Evolutionary conservation across 441 rosid species (phyloP).

Genomic region (Pelargonium citronellum): DNA sequence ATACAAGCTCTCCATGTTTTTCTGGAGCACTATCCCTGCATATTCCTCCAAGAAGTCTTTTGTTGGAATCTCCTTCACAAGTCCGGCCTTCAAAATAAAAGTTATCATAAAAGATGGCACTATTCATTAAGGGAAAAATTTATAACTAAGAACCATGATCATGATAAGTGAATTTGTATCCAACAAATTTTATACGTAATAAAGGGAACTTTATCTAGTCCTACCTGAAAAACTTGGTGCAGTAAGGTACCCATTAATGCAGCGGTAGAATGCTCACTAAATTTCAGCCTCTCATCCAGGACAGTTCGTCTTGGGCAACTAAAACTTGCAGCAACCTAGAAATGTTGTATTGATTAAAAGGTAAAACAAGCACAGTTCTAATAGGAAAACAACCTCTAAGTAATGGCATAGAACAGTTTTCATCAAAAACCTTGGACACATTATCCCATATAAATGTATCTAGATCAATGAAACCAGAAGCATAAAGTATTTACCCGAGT

Average conservation of each 20-base stretch:
- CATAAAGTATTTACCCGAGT: conserved; percentile 55
- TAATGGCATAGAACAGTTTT: conserved; percentile 10
- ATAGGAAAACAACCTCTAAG: neutral
- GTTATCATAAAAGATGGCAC: neutral
- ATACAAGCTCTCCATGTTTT: conserved; percentile 77
- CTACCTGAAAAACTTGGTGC: conserved; percentile 90
- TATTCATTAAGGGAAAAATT: neutral
- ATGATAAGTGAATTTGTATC: conserved; percentile 10
- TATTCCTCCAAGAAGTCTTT: conserved; percentile 56
- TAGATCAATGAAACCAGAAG: conserved; percentile 18
- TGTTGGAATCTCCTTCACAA: conserved; percentile 58
- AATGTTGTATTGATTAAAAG: conserved; percentile 19
- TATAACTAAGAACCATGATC: conserved; percentile 19
- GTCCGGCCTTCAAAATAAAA: conserved; percentile 64
- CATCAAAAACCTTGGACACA: neutral
- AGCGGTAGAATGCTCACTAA: conserved; percentile 61
- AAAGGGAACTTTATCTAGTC: conserved; percentile 10
- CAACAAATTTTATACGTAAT: conserved; percentile 7
- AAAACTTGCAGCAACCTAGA: conserved; percentile 89
- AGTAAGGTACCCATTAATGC: conserved; percentile 91
- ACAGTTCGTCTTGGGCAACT: conserved; percentile 79
- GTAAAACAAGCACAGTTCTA: conserved; percentile 15
- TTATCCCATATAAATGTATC: conserved; percentile 11
- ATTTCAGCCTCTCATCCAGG: conserved; percentile 88
- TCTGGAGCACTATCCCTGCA: conserved; percentile 57